Base-by-base conservation (phyloP, 1,284 basidiomycete genomes). In the Ceratobasidium sp. region DNA sequence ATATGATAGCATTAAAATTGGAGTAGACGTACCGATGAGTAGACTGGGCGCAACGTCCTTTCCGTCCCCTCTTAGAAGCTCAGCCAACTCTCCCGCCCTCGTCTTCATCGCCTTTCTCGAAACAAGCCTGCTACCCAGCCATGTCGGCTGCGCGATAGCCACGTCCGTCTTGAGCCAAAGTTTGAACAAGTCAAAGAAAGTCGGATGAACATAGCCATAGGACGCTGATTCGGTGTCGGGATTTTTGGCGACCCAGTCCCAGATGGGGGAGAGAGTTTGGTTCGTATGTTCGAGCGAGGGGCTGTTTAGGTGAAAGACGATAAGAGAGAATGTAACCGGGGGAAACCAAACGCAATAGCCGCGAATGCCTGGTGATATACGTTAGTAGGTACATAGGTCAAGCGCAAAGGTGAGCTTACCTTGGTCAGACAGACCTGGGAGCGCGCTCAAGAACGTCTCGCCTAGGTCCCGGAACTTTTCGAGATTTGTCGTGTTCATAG, bases 291-390 rank as follows among this genome's bases (percentile, higher is more conserved):
- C n/a, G n/a, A n/a, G n/a, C n/a, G n/a, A n/a, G n/a, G n/a, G n/a
- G n/a, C n/a, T 70, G 16, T 70, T 70, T 27, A 52, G 67, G 33
- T 70, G 67, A 30, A 57, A 55, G 46, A 70, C 14, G 5, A 70
- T 12, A 30, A 70, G 20, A 38, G 67, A 55, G 38, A 70, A 70
- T 2, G 54, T 70, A 27, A 41, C 16, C 0, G 27, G 67, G n/a
- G 67, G 12, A 2, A 41, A 3, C 67, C 67, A 70, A 41, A 57
- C 23, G 16, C 33, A 50, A 44, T 70, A 70, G 33, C 67, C 67
- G 1, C 67, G 33, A 27, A 70, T 23, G 5, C 67, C 66, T 68
- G n/a, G 2, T 16, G 48, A 35, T 44, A 14, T 23, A 44, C 18
- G 18, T 64, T 41, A 64, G 60, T 6, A 16, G n/a, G n/a, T n/a